These are phyloP conservation scores for Malus fusca DNA, from an alignment of 306 rosid species.

Conservation along the genomic window DNA sequence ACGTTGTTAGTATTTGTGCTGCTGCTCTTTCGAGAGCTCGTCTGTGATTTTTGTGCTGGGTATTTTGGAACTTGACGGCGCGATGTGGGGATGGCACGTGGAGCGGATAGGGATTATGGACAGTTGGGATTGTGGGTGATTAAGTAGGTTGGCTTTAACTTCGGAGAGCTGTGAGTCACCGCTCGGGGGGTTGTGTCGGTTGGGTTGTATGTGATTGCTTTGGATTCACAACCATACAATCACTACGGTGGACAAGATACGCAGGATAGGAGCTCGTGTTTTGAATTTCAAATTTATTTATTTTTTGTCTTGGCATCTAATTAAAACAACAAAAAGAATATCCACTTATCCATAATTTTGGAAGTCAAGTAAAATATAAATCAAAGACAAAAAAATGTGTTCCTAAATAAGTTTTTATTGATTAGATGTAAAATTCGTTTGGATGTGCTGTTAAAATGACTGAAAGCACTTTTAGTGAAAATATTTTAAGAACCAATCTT, in stretches of 20 bases:
- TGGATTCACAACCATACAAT: conserved; percentile 9
- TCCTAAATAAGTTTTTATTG: too few relatives aligned
- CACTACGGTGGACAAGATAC: neutral
- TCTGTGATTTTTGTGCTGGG: conserved; percentile 7
- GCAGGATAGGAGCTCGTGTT: neutral
- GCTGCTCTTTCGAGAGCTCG: conserved; percentile 1
- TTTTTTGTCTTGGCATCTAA: neutral
- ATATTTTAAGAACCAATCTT: too few relatives aligned
- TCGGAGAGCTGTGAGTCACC: neutral
- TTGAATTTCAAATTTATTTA: neutral
- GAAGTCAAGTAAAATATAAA: too few relatives aligned
- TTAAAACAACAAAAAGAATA: too few relatives aligned
- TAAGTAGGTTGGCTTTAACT: neutral
- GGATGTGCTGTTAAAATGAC: fast-evolving
- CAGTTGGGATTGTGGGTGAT: conserved; percentile 8
- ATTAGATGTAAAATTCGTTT: too few relatives aligned
- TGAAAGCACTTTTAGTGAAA: too few relatives aligned
- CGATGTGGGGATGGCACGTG: conserved; percentile 16
- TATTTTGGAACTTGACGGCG: conserved; percentile 26
- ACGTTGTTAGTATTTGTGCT: conserved; percentile 18
- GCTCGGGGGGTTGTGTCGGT: neutral
- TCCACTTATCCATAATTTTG: neutral
- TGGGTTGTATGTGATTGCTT: neutral
- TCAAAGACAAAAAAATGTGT: too few relatives aligned
- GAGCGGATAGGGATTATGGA: neutral